Evolutionary conservation across 2,329 filamentous ascomycete genomes (phyloP), one percentile per base, ranked within the genome.

Genomic region (Pochonia chlamydosporia): DNA sequence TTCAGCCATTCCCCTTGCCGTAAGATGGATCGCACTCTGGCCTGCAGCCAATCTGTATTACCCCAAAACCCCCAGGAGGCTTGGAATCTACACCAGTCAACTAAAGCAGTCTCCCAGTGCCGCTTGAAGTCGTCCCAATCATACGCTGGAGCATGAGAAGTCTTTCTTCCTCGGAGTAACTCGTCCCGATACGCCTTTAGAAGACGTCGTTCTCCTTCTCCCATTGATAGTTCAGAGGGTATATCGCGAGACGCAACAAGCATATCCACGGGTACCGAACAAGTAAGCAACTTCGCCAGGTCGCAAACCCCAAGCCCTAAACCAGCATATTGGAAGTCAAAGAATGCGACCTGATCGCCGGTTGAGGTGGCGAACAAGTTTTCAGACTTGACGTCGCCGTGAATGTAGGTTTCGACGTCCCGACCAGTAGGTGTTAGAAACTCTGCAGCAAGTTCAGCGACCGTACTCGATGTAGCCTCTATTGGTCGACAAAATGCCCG

Each of bases 321-420:
- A 0, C 84, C 84, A 0, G 78, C 74, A 53, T 87, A 87, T 54
- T 87, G 83, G 47, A 87, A 87, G 58, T 87, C 84, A 55, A 81
- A 85, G 52, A 87, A 82, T 0, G 79, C 81, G 2, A 82, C 79
- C 3, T 65, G 49, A 2, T 74, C 62, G 1, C 77, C 79, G 0
- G 59, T 53, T 0, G 56, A 48, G 0, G 67, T 79, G 0, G 78
- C 79, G 56, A 85, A 85, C 6, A 86, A 69, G 49, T 87, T 87
- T 54, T 85, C 82, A 0, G 78, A 82, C 60, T 87, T 87, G 44
- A 85, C 81, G 48, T 87, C 83, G 7, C 83, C 83, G 55, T 87
- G 83, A 7, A 87, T 78, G 14, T 79, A 70, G 0, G 81, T 82
- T 52, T 84, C 71, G 1, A 70, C 67, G 0, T 64, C 47, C 13